A percentile compares a stretch with the other conserved stretches of the same genome.
These are phyloP conservation scores for Cercospora zeae-maydis DNA, from an alignment of 2,329 filamentous ascomycete genomes.

Conservation along the genomic window DNA sequence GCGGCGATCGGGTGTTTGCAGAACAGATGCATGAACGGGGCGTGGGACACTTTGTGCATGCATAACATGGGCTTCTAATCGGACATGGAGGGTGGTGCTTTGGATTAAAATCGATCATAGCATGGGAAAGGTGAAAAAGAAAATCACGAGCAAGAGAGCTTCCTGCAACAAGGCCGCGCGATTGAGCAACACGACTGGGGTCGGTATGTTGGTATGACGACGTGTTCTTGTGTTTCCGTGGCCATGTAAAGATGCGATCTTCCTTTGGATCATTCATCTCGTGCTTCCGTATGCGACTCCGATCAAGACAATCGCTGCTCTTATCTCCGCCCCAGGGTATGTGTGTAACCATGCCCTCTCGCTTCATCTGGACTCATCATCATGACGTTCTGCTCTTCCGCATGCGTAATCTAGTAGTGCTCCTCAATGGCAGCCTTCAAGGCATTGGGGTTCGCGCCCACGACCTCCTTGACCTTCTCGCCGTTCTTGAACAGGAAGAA, in stretches of 20 bases:
- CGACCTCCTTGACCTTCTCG: constrained; percentile 66
- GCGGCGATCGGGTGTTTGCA: neutral
- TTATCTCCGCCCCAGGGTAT: neutral
- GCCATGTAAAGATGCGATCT: neutral
- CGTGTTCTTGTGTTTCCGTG: neutral
- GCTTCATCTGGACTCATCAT: neutral
- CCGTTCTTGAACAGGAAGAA: constrained; percentile 82
- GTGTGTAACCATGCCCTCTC: neutral
- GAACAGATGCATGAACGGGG: neutral
- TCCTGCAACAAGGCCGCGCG: too few species aligned
- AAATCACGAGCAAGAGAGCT: neutral
- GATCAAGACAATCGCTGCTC: too few species aligned
- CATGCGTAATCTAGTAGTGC: constrained; percentile 7
- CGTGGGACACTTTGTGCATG: too few species aligned
- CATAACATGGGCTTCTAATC: too few species aligned
- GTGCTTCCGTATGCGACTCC: neutral
- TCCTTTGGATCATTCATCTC: neutral
- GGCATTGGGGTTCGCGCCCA: constrained; percentile 75
- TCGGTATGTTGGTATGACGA: neutral
- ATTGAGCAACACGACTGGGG: too few species aligned
- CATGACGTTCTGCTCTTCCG: neutral
- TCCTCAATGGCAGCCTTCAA: constrained; percentile 54
- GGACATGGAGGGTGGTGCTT: too few species aligned
- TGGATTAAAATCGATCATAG: neutral
- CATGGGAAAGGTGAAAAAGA: neutral